Conservation (phyloP, 805 yeast genomes). For the Kuraishia cidri region DNA sequence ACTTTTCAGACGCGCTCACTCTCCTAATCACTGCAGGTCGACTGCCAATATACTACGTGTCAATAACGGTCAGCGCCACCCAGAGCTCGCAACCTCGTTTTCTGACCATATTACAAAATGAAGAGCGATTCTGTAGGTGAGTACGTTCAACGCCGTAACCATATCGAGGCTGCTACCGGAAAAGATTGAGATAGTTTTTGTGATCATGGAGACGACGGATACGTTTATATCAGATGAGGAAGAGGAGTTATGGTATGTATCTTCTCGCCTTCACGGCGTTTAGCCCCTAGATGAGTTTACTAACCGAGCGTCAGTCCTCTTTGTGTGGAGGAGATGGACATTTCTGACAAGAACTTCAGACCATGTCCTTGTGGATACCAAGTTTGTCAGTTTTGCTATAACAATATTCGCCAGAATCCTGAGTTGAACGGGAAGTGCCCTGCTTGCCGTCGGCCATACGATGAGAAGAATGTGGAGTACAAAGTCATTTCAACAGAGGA, state of each 20-base stretch:
- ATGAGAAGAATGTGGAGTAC: slow-evolving; percentile 88
- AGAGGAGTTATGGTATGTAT: slow-evolving; percentile 63
- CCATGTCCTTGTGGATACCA: slow-evolving; percentile 99
- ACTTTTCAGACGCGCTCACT: too few species aligned
- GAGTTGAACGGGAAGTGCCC: slow-evolving; percentile 96
- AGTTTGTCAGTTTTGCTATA: slow-evolving; percentile 96
- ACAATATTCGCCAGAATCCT: slow-evolving; percentile 91
- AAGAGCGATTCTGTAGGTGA: too few species aligned
- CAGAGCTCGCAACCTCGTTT: too few species aligned
- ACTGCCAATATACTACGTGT: too few species aligned
- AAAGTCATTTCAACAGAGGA: slow-evolving; percentile 80
- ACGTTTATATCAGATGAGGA: slow-evolving; percentile 70
- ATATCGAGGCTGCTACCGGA: too few species aligned
- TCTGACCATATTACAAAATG: too few species aligned
- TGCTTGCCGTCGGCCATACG: slow-evolving; percentile 91
- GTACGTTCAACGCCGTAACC: too few species aligned
- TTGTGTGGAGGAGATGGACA: slow-evolving; percentile 97
- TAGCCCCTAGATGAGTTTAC: slow-evolving; percentile 1
- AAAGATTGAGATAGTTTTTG: too few species aligned
- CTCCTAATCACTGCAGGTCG: too few species aligned
- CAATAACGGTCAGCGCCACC: too few species aligned
- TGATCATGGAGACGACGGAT: slow-evolving; percentile 30
- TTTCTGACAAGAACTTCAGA: slow-evolving; percentile 89
- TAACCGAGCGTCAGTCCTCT: slow-evolving; percentile 48
- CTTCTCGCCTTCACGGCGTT: too few species aligned